These are phyloP conservation scores for Fragosphaeria purpurea DNA, from an alignment of 2,329 filamentous ascomycete species.

Conservation along the genomic window DNA sequence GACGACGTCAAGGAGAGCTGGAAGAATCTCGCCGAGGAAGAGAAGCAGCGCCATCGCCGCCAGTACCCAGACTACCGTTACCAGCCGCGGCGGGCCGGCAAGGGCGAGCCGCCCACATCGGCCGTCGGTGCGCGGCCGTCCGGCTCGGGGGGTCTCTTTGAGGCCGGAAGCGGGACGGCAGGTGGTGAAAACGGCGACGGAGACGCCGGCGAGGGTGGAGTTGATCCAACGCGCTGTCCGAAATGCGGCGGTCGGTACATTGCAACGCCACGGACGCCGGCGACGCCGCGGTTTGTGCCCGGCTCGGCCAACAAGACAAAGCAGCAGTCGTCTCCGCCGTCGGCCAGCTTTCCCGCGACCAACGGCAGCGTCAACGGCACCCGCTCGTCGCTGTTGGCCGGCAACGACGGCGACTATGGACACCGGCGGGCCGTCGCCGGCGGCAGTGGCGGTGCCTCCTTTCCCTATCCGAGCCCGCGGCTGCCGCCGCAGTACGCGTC, in stretches of 20 bases:
- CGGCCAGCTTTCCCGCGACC: too few species aligned
- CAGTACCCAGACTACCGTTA: conserved; percentile 94
- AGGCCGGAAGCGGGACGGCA: conserved; percentile 13
- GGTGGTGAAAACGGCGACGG: conserved; percentile 8
- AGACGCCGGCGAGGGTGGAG: conserved; percentile 25
- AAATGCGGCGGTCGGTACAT: conserved; percentile 64
- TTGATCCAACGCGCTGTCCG: conserved; percentile 50
- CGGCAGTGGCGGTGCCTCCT: too few species aligned
- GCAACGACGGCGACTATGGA: conserved; percentile 17
- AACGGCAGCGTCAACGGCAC: not conserved
- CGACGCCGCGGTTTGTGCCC: conserved; percentile 25
- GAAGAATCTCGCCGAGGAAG: conserved; percentile 85
- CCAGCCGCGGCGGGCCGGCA: conserved; percentile 63
- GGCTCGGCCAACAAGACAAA: not conserved
- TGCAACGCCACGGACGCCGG: conserved; percentile 50
- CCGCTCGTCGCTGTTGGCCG: conserved; percentile 11
- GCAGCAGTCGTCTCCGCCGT: not conserved
- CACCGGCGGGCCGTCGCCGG: conserved; percentile 15
- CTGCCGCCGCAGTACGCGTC: too few species aligned
- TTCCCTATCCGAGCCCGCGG: too few species aligned
- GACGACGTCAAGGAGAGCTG: conserved; percentile 70
- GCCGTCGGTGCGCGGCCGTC: not conserved
- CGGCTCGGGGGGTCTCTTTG: conserved; percentile 11
- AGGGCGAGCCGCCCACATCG: conserved; percentile 14
- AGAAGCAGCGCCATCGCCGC: conserved; percentile 79